These are phyloP conservation scores for Lentithecium fluviatile DNA, from an alignment of 495 filamentous ascomycete species.

Conservation along the genomic window DNA sequence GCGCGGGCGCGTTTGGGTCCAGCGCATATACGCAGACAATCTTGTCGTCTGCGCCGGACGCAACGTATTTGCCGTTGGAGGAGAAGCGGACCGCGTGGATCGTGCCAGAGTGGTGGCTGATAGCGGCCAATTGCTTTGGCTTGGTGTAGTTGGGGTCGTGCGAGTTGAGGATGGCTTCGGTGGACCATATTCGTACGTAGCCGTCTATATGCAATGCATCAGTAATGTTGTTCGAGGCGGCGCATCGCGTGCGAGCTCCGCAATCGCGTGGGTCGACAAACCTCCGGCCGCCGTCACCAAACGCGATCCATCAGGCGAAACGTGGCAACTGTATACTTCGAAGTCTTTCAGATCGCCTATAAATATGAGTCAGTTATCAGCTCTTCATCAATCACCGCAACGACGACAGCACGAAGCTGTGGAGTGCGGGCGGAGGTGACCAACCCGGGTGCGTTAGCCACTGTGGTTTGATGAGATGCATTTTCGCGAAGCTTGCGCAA, in stretches of 20 bases:
- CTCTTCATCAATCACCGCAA: not conserved
- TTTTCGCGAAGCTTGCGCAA: constrained; percentile 39
- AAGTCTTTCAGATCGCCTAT: constrained; percentile 92
- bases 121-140: constrained; percentile 90
- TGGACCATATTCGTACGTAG: constrained; percentile 96
- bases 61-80: constrained; percentile 86
- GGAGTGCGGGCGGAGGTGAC: constrained; percentile 30
- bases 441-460: constrained; percentile 91
- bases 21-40: constrained; percentile 95
- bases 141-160: constrained; percentile 64
- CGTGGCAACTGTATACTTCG: constrained; percentile 95
- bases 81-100: constrained; percentile 97
- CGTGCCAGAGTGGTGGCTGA: constrained; percentile 97
- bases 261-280: constrained; percentile 44
- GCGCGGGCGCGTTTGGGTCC: constrained; percentile 74
- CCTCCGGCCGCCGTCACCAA: constrained; percentile 92
- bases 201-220: constrained; percentile 62
- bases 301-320: constrained; percentile 88
- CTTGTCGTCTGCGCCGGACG: constrained; percentile 96
- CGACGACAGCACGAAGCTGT: constrained; percentile 2
- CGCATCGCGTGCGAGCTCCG: constrained; percentile 20
- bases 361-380: not conserved
- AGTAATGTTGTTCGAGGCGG: constrained; percentile 9
- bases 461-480: constrained; percentile 90
- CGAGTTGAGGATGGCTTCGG: constrained; percentile 82